Evolutionary conservation across 208 protist species (phyloP), one percentile per base, ranked within the genome.

Genomic region (Acanthamoeba polyphaga): DNA sequence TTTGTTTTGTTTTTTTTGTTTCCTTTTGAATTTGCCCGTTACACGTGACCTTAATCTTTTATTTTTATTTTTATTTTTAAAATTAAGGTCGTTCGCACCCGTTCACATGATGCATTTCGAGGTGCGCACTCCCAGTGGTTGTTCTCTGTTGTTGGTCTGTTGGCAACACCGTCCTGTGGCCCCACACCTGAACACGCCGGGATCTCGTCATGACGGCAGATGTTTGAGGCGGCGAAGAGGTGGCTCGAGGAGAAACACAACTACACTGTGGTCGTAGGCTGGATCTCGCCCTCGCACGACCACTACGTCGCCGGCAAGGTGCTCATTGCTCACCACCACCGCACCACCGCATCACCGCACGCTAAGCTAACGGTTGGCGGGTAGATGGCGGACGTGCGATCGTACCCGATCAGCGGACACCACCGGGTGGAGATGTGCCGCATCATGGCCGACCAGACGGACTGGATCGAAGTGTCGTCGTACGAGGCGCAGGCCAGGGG

Each of bases 381-480:
- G 38, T 27, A 88, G 80, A 64, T 88, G 80, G 3, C 8, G 43
- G 1, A 62, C 15, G 29, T 24, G 19, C 51, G 80, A 9, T 22
- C 80, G 24, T 32, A 32, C 29, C 80, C 53, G 29, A 53, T 88
- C 46, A 64, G 24, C 27, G 51, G 17, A 9, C 53, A 55, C 34
- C 80, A 88, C 19, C 80, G 80, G 32, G 12, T 88, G 43, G 80
- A n/a, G 29, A 88, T 88, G 80, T 88, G 80, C n/a, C 46, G 80
- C 24, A 1, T 62, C 7, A 19, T 32, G 27, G 80, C 34, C 15
- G 38, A 15, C 46, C 8, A 62, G 9, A 64, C 80, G n/a, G 80
- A 88, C 22, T 88, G 80, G 80, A 64, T 88, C 22, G 80, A 55
- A 4, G 80, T 88, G 24, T 88, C 80, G 3, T 34, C 24, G 24